These are phyloP conservation scores for Hawksworthiomyces lignivorus DNA, from an alignment of 2,329 filamentous ascomycete species.

Conservation along the genomic window DNA sequence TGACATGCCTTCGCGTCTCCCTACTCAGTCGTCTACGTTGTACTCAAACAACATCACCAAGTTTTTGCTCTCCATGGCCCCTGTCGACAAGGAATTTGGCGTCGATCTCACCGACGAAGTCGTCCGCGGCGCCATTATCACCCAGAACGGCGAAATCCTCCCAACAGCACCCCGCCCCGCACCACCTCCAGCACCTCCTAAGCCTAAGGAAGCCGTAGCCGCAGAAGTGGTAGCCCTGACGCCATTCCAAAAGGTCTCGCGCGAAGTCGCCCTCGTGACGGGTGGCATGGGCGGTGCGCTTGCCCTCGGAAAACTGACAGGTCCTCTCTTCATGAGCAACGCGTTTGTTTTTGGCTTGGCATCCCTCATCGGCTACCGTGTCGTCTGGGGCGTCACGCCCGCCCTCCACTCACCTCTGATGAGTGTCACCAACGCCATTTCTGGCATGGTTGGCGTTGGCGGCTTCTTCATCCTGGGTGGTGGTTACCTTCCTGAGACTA, in stretches of 20 bases:
- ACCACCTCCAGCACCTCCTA: conserved; percentile 48
- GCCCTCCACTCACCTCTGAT: conserved; percentile 83
- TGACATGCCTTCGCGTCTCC: conserved; percentile 76
- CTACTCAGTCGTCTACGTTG: conserved; percentile 80
- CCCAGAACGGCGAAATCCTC: conserved; percentile 66
- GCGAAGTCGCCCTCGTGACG: conserved; percentile 67
- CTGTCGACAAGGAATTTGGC: conserved; percentile 70
- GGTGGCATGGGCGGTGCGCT: conserved; percentile 70
- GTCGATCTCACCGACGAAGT: conserved; percentile 79
- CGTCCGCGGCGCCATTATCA: conserved; percentile 76
- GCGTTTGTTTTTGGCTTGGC: conserved; percentile 78
- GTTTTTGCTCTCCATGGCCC: conserved; percentile 72
- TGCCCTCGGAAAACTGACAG: conserved; percentile 71
- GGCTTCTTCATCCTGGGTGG: conserved; percentile 86
- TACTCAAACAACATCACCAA: conserved; percentile 95
- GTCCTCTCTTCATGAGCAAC: conserved; percentile 81
- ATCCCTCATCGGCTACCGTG: conserved; percentile 78
- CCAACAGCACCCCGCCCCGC: conserved; percentile 66
- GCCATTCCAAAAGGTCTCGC: conserved; percentile 71
- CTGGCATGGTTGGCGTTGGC: conserved; percentile 81
- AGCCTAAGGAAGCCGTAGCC: conserved; percentile 48
- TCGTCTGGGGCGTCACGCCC: conserved; percentile 78
- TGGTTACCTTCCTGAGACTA: conserved; percentile 66
- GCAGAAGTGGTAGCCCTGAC: conserved; percentile 58
- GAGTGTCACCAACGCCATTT: conserved; percentile 91